Evolutionary conservation across 2,329 filamentous ascomycete genomes (phyloP).

Genomic region (Penicillium sp.): DNA sequence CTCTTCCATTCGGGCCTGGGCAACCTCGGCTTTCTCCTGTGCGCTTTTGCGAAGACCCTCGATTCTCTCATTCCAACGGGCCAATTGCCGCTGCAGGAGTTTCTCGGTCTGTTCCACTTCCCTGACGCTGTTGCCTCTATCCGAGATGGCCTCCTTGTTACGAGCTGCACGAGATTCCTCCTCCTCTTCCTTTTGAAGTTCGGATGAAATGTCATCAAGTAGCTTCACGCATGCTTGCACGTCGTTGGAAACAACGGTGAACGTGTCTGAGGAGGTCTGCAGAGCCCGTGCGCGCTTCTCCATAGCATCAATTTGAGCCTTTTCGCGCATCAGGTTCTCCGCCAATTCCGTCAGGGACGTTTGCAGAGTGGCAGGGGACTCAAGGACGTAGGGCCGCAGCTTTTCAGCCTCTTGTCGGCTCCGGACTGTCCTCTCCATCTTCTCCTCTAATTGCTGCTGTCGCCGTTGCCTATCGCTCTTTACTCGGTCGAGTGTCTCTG

Average conservation of each 20-base stretch:
- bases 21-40: conserved; percentile 74
- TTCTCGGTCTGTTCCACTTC: conserved; percentile 88
- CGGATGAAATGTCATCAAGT: conserved; percentile 80
- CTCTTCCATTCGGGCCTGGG: conserved; percentile 87
- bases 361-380: conserved; percentile 82
- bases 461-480: conserved; percentile 77
- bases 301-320: conserved; percentile 78
- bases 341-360: conserved; percentile 77
- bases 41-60: conserved; percentile 79
- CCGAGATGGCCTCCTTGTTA: conserved; percentile 82
- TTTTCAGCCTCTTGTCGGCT: conserved; percentile 84
- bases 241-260: conserved; percentile 77
- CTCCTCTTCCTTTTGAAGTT: conserved; percentile 87
- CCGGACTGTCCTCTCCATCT: conserved; percentile 55
- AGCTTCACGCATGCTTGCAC: conserved; percentile 85
- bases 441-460: conserved; percentile 57
- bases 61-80: conserved; percentile 82
- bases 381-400: conserved; percentile 84
- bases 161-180: conserved; percentile 75
- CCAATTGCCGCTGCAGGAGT: conserved; percentile 76
- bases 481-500: conserved; percentile 75
- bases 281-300: conserved; percentile 85
- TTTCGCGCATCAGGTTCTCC: conserved; percentile 73
- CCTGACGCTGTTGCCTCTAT: conserved; percentile 82
- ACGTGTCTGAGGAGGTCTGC: conserved; percentile 89